phyloP scores from a whole-genome alignment of 129 eudicot species.

The Flaveria robusta region DNA sequence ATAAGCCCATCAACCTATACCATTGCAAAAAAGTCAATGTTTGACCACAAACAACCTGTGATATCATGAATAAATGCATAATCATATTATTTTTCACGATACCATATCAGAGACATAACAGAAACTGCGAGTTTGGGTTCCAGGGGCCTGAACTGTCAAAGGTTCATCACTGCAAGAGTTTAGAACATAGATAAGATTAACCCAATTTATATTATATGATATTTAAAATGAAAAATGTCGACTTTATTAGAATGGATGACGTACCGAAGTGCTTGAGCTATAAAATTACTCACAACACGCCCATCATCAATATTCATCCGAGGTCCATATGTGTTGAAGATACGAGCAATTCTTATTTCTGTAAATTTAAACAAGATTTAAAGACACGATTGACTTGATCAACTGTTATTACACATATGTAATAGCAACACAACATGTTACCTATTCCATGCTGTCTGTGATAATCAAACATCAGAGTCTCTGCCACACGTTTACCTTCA shows the following conservation, averaged over 20 bases:
- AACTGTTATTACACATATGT: constrained; percentile 5
- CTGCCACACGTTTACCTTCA: constrained; percentile 85
- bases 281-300: constrained; percentile 86
- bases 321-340: constrained; percentile 87
- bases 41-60: neutral
- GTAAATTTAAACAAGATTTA: constrained; percentile 8
- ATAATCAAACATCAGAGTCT: constrained; percentile 84
- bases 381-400: constrained; percentile 8
- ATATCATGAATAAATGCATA: neutral
- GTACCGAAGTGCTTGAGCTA: constrained; percentile 84
- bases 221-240: neutral
- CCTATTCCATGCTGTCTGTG: constrained; percentile 81
- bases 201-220: neutral
- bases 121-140: constrained; percentile 85
- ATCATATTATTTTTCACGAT: neutral
- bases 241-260: neutral
- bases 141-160: constrained; percentile 76
- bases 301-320: constrained; percentile 91
- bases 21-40: constrained; percentile 9
- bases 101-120: constrained; percentile 82
- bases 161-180: constrained; percentile 64
- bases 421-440: constrained; percentile 9
- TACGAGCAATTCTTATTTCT: constrained; percentile 77
- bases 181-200: neutral
- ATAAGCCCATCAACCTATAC: constrained; percentile 78